Conservation (phyloP, 129 eudicot species). For the Tanacetum coccineum region DNA sequence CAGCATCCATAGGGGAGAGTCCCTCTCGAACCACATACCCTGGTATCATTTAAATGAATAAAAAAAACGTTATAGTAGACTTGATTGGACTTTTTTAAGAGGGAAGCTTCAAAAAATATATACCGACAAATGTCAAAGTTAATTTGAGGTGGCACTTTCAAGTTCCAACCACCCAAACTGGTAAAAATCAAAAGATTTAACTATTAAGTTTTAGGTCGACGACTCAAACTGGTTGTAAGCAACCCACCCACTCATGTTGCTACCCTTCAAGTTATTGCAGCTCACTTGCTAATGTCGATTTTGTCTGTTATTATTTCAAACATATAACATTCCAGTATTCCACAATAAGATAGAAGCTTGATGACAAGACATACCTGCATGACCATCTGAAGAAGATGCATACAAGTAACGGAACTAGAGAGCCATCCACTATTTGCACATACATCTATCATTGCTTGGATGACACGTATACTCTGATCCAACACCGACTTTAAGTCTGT, state of each 20-base stretch:
- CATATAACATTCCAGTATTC: not conserved
- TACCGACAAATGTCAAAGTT: too few relatives aligned
- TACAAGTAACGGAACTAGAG: constrained; percentile 83
- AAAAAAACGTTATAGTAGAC: not conserved
- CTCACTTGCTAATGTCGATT: not conserved
- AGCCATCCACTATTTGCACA: constrained; percentile 99
- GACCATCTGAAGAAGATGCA: constrained; percentile 95
- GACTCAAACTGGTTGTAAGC: too few relatives aligned
- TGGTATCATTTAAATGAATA: constrained; percentile 19
- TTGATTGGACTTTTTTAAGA: not conserved
- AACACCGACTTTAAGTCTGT: constrained; percentile 91
- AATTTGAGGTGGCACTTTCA: not conserved
- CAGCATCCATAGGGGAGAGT: constrained; percentile 79
- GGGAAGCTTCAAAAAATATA: too few relatives aligned
- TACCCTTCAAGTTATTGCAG: not conserved
- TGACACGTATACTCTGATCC: constrained; percentile 93
- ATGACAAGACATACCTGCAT: constrained; percentile 70
- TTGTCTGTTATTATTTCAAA: not conserved
- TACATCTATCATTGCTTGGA: constrained; percentile 96
- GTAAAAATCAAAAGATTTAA: too few relatives aligned
- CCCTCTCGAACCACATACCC: constrained; percentile 85
- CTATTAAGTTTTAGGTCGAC: too few relatives aligned
- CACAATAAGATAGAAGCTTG: not conserved
- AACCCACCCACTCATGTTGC: too few relatives aligned
- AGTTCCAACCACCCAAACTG: too few relatives aligned